phyloP scores from a whole-genome alignment of 306 rosid species.

The Sicyos baderoa region DNA sequence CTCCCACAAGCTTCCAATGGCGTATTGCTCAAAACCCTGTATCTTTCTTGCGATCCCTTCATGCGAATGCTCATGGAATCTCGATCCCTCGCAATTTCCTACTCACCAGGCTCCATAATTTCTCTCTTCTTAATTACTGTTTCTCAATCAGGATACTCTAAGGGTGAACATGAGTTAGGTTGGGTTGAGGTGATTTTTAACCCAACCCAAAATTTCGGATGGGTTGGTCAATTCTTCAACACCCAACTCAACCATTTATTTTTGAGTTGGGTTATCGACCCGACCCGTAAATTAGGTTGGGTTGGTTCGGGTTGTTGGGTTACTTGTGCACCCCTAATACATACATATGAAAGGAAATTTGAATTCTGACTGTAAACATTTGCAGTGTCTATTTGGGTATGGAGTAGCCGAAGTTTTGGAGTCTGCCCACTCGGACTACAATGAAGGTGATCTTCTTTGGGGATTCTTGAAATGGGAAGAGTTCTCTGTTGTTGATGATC shows the following conservation, averaged over 20 bases:
- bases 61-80: slow-evolving; percentile 28
- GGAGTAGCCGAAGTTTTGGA: slow-evolving; percentile 52
- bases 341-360: too few species aligned
- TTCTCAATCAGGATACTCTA: background rate
- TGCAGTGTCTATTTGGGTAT: slow-evolving; percentile 35
- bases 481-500: slow-evolving; percentile 31
- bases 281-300: too few species aligned
- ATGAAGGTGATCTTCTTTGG: slow-evolving; percentile 52
- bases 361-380: slow-evolving; percentile 1
- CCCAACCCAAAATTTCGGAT: too few species aligned
- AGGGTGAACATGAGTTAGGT: too few species aligned
- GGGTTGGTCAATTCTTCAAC: too few species aligned
- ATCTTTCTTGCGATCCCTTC: slow-evolving; percentile 45
- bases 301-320: too few species aligned
- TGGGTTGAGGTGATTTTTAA: too few species aligned
- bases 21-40: slow-evolving; percentile 32
- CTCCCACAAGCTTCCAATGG: slow-evolving; percentile 31
- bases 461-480: slow-evolving; percentile 61
- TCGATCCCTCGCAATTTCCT: background rate
- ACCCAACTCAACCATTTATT: too few species aligned
- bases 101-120: slow-evolving; percentile 25
- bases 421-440: slow-evolving; percentile 42
- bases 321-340: too few species aligned
- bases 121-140: background rate
- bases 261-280: too few species aligned